These are phyloP conservation scores for Diospyros kaki DNA, from an alignment of 148 eudicot species.

Conservation along the genomic window DNA sequence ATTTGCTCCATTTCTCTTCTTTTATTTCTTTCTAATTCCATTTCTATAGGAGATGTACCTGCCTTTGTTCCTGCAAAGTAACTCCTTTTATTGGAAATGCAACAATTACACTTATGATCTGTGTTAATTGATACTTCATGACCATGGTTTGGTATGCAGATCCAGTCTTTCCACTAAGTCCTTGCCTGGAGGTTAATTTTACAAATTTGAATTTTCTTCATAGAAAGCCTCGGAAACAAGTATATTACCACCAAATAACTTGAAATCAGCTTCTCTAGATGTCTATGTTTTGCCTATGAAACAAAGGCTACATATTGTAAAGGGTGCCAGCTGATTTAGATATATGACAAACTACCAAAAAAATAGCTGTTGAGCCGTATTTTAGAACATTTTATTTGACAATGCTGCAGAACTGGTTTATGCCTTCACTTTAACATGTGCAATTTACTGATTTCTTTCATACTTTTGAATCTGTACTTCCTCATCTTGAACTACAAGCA, in stretches of 20 bases:
- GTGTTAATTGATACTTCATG: not conserved
- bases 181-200: not conserved
- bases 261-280: not conserved
- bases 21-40: not conserved
- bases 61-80: not conserved
- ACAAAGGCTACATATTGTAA: not conserved
- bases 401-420: not conserved
- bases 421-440: not conserved
- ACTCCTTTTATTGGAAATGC: not conserved
- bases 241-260: not conserved
- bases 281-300: not conserved
- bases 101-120: not conserved
- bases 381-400: not conserved
- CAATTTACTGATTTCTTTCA: not conserved
- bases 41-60: not conserved
- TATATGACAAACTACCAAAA: not conserved
- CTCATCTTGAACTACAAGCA: not conserved
- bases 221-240: not conserved
- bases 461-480: not conserved
- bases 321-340: not conserved
- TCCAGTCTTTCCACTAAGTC: not conserved
- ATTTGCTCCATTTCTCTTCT: not conserved
- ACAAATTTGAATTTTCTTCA: not conserved
- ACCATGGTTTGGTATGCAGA: not conserved
- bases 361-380: not conserved